Percentiles rank a stretch among this genome's conserved stretches.
These are phyloP conservation scores for Agaricus sinodeliciosus DNA, from an alignment of 768 basidiomycete genomes.

Conservation along the genomic window DNA sequence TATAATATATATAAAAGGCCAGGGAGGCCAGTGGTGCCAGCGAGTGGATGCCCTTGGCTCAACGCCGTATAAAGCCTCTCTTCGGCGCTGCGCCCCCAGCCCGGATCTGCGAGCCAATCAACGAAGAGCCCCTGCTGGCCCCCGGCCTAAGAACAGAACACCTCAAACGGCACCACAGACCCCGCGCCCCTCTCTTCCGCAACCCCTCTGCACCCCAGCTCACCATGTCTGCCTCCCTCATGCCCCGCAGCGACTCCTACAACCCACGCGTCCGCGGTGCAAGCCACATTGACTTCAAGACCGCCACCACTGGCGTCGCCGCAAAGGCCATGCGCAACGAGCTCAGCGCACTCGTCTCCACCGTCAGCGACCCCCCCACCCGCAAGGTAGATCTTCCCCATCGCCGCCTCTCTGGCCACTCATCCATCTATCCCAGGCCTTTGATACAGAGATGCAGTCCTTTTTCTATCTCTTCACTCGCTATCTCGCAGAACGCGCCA, in stretches of 20 bases:
- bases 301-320: slow-evolving; percentile 90
- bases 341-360: slow-evolving; percentile 86
- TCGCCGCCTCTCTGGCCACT: slow-evolving; percentile 13
- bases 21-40: slow-evolving; percentile 19
- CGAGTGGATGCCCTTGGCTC: slow-evolving; percentile 11
- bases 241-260: slow-evolving; percentile 64
- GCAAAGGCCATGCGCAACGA: slow-evolving; percentile 98
- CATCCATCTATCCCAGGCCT: slow-evolving; percentile 45
- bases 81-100: slow-evolving; percentile 22
- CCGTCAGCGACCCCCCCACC: slow-evolving; percentile 70
- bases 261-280: slow-evolving; percentile 69
- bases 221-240: slow-evolving; percentile 48
- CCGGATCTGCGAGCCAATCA: slow-evolving; percentile 40
- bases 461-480: slow-evolving; percentile 97
- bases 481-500: slow-evolving; percentile 84
- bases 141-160: slow-evolving; percentile 24
- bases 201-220: slow-evolving; percentile 49
- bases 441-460: slow-evolving; percentile 90
- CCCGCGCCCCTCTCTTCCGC: slow-evolving; percentile 36
- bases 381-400: slow-evolving; percentile 59
- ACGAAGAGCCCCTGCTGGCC: slow-evolving; percentile 38
- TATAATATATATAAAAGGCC: slow-evolving; percentile 38
- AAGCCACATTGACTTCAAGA: slow-evolving; percentile 92
- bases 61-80: slow-evolving; percentile 10
- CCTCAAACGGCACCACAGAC: slow-evolving; percentile 61